Evolutionary conservation across 2,329 filamentous ascomycete species (phyloP).

Genomic region (Alternaria incomplexa): DNA sequence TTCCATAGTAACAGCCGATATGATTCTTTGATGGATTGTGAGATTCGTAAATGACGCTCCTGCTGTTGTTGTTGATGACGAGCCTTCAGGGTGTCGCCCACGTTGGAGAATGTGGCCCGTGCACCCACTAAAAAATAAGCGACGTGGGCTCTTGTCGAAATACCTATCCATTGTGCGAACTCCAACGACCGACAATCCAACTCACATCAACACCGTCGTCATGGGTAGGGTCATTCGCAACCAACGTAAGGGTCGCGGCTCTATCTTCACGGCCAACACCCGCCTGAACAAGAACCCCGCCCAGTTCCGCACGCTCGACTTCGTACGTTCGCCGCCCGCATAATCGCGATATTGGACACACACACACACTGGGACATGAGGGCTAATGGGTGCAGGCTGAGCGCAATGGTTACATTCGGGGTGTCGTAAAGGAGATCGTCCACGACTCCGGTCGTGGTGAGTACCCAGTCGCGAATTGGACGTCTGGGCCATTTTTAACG

Average conservation of each 20-base stretch:
- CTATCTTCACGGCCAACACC: constrained; percentile 72
- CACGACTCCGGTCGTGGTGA: constrained; percentile 97
- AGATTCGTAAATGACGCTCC: neutral
- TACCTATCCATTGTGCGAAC: neutral
- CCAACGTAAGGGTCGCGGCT: constrained; percentile 74
- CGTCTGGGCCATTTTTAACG: constrained; percentile 24
- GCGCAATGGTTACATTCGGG: constrained; percentile 96
- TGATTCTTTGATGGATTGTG: neutral
- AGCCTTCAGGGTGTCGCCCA: neutral
- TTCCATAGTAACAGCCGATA: neutral
- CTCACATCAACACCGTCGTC: constrained; percentile 46
- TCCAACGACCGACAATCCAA: constrained; percentile 18
- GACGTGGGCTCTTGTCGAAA: neutral
- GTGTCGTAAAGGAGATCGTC: constrained; percentile 98
- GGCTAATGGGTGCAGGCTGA: constrained; percentile 63
- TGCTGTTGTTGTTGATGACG: neutral
- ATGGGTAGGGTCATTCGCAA: constrained; percentile 76
- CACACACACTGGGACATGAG: constrained; percentile 30
- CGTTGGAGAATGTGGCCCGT: neutral
- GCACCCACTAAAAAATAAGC: neutral
- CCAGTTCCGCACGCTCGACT: constrained; percentile 97
- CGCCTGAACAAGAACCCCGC: constrained; percentile 89
- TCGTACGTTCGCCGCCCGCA: constrained; percentile 54
- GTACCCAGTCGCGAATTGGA: constrained; percentile 21
- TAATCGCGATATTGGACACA: constrained; percentile 22